Evolutionary conservation across 345 rosid species (phyloP).

Genomic region (Sisymbrium altissimum): DNA sequence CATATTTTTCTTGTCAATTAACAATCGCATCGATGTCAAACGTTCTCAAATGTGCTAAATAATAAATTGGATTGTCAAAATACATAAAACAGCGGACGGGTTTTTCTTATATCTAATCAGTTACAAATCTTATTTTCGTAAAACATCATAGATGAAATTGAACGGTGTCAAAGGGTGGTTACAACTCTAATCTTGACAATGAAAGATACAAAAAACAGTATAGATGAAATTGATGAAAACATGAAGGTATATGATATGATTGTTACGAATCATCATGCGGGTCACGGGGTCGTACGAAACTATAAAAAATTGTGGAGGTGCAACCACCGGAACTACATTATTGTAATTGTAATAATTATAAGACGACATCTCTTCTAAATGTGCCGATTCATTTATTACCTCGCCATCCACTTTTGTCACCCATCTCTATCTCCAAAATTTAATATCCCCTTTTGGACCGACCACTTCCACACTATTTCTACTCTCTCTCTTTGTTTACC

Average conservation of each 20-base stretch:
- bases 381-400: constrained; percentile 18
- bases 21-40: too few species aligned
- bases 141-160: too few species aligned
- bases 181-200: too few species aligned
- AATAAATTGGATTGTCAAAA: too few species aligned
- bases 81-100: too few species aligned
- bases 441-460: constrained; percentile 2
- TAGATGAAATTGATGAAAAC: too few species aligned
- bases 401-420: constrained; percentile 17
- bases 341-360: constrained; percentile 3
- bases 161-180: too few species aligned
- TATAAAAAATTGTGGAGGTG: constrained; percentile 23
- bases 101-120: too few species aligned
- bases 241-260: not conserved
- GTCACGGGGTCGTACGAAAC: not conserved
- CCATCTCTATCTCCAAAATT: not conserved
- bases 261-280: constrained; percentile 12
- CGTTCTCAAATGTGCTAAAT: too few species aligned
- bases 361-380: constrained; percentile 23
- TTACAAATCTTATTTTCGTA: too few species aligned
- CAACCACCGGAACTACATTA: constrained; percentile 20
- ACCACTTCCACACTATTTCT: constrained; percentile 6
- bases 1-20: too few species aligned
- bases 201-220: too few species aligned
- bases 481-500: not conserved